Evolutionary conservation across 179 eudicot genomes (phyloP).

Genomic region (Nepenthes alata): DNA sequence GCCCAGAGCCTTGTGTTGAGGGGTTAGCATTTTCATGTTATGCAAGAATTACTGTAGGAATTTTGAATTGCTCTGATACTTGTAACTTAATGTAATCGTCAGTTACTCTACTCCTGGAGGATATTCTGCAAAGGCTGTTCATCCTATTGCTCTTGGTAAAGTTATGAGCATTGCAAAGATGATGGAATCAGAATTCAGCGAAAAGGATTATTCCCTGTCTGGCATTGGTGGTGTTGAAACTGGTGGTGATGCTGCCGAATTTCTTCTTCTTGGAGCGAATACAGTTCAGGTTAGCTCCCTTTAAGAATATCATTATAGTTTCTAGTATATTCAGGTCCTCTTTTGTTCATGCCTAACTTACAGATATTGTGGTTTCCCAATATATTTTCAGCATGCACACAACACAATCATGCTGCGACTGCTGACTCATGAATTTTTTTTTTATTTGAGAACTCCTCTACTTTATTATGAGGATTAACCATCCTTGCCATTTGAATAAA

Average conservation of each 20-base stretch:
- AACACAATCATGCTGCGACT: too few species aligned
- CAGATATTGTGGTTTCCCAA: too few species aligned
- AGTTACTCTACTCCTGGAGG: conserved; percentile 99
- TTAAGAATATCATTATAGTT: too few species aligned
- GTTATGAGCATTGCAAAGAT: conserved; percentile 91
- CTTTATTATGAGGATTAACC: too few species aligned
- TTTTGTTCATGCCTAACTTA: too few species aligned
- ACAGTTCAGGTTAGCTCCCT: conserved; percentile 69
- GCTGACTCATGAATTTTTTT: too few species aligned
- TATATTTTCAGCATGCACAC: too few species aligned
- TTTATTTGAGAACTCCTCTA: too few species aligned
- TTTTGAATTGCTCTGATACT: background rate
- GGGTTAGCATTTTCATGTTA: conserved; percentile 46
- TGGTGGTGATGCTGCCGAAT: conserved; percentile 93
- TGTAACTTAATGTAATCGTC: conserved; percentile 1
- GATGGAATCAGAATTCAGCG: conserved; percentile 81
- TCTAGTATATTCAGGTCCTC: too few species aligned
- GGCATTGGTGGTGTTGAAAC: conserved; percentile 98
- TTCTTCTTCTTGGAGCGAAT: conserved; percentile 88
- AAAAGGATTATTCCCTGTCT: conserved; percentile 64
- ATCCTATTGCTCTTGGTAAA: conserved; percentile 94
- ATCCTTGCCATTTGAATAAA: too few species aligned
- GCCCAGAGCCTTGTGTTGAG: conserved; percentile 98
- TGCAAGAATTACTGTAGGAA: background rate
- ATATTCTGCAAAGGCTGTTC: conserved; percentile 88